phyloP scores from a whole-genome alignment of 1,139 yeast species.

The Hansenula anomala region DNA sequence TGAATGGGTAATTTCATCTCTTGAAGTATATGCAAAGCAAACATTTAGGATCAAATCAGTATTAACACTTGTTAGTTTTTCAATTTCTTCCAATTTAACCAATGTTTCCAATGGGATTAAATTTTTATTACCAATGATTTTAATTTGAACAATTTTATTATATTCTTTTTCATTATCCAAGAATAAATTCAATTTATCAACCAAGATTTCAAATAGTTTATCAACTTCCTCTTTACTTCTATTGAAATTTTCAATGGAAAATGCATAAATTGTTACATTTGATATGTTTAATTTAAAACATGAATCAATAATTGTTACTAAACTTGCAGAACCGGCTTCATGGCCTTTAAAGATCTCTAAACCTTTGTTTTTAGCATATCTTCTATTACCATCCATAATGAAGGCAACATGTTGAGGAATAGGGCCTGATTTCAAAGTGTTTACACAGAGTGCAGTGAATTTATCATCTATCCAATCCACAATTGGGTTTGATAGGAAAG shows the following conservation, averaged over 20 bases:
- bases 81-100: constrained; percentile 54
- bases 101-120: constrained; percentile 67
- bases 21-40: constrained; percentile 91
- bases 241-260: constrained; percentile 90
- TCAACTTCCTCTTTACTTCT: constrained; percentile 77
- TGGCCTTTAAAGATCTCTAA: constrained; percentile 82
- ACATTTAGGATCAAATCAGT: constrained; percentile 60
- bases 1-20: constrained; percentile 82
- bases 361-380: constrained; percentile 69
- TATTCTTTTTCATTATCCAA: constrained; percentile 9
- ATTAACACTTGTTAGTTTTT: constrained; percentile 48
- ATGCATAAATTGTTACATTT: constrained; percentile 86
- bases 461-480: constrained; percentile 3
- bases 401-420: constrained; percentile 87
- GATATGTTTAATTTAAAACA: constrained; percentile 58
- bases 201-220: constrained; percentile 75
- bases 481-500: not conserved
- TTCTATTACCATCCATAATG: constrained; percentile 95
- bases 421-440: constrained; percentile 63
- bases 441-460: constrained; percentile 6
- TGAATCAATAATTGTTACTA: constrained; percentile 33
- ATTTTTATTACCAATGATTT: constrained; percentile 65
- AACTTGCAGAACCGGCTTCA: constrained; percentile 78
- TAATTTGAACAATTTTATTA: constrained; percentile 37
- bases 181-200: constrained; percentile 45